A percentile compares a stretch with the other conserved stretches of the same genome.
These are phyloP conservation scores for Serendipita indica DNA, from an alignment of 768 basidiomycete species.

Conservation along the genomic window DNA sequence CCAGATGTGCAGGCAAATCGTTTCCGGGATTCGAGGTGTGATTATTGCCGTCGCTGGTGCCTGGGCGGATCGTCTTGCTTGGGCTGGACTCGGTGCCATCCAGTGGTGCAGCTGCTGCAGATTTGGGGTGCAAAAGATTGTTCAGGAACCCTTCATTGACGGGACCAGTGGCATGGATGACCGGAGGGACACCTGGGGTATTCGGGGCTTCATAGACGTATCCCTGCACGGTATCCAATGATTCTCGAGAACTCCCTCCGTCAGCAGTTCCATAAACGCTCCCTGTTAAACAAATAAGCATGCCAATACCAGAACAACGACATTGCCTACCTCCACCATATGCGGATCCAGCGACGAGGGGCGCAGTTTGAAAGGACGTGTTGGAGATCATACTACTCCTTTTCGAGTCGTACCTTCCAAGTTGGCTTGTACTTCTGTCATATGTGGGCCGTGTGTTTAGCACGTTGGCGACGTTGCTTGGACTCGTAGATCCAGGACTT, in stretches of 20 bases:
- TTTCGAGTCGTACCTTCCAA: slow-evolving; percentile 1
- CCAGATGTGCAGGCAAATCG: not conserved
- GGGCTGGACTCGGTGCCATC: not conserved
- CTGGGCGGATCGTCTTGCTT: not conserved
- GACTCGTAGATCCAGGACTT: not conserved
- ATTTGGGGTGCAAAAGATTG: not conserved
- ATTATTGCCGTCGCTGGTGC: not conserved
- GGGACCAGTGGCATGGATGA: not conserved
- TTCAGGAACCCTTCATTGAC: not conserved
- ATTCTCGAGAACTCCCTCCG: not conserved
- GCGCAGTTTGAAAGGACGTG: not conserved
- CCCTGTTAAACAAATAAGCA: not conserved
- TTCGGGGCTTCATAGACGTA: not conserved
- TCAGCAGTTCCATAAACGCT: slow-evolving; percentile 6
- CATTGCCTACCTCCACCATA: not conserved
- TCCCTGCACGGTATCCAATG: slow-evolving; percentile 3
- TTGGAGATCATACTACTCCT: slow-evolving; percentile 1
- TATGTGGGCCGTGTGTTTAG: not conserved
- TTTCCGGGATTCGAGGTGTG: not conserved
- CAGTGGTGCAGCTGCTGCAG: not conserved
- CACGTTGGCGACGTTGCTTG: not conserved
- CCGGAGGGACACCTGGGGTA: not conserved
- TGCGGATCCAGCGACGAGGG: not conserved
- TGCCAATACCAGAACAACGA: not conserved
- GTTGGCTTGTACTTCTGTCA: not conserved